Base-by-base conservation (phyloP, 208 protist genomes). In the Sergeia podlipaevii region DNA sequence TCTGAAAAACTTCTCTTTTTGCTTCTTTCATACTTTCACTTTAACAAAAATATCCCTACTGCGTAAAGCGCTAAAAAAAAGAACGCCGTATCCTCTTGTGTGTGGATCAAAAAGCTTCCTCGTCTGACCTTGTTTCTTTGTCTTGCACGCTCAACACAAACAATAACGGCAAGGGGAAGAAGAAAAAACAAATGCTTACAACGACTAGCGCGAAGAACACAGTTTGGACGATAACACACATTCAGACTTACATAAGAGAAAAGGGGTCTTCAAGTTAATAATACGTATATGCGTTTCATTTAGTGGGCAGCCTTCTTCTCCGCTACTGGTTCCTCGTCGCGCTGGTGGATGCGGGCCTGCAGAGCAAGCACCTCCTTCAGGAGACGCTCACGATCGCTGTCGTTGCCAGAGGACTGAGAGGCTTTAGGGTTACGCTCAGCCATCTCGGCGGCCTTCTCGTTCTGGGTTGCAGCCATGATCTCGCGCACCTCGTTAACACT, bases 331-430 rank as follows among this genome's bases (percentile, higher is more conserved):
- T 61, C 71, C 15, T 94, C 87, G 26, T 94, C 85, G 37, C 87
- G 80, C 62, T 91, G 79, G 60, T 93, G 74, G 49, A 92, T 85
- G 53, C 90, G 85, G 34, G 84, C 78, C 78, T 96, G 90, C 11
- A 96, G 63, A 7, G 84, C 77, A 46, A 96, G 74, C 41, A 96
- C 84, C 60, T 96, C 90, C 76, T 93, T 89, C 47, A 96, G 69
- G 20, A 96, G 74, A 32, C 79, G 77, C 61, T 92, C 90, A 48
- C 90, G 85, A 50, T 81, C 71, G 50, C 64, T 77, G 43, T 96
- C 85, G n/a, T n/a, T n/a, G 44, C 67, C 69, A 17, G 61, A 62
- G 44, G 70, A 71, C 55, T 79, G 59, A 30, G 71, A 66, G 8
- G 66, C 51, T 48, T 65, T 65, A 18, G 82, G 66, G 30, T 48